Conservation (phyloP, 345 rosid species). For the Salix koriyanagi region DNA sequence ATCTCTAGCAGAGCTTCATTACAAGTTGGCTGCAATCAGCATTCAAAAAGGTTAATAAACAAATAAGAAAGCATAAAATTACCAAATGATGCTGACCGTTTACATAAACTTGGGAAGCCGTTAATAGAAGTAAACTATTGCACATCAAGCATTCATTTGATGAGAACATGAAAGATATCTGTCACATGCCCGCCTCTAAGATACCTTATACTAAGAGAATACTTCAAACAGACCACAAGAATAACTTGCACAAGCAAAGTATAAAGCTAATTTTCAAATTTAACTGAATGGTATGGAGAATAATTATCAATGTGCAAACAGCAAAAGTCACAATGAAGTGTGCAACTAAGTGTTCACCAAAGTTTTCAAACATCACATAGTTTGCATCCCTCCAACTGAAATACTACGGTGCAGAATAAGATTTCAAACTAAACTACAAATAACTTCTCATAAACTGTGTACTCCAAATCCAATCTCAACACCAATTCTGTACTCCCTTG, state of each 20-base stretch:
- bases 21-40: conserved; percentile 62
- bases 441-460: background rate
- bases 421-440: background rate
- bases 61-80: conserved; percentile 1
- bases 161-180: background rate
- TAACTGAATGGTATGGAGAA: background rate
- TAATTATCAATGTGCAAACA: background rate
- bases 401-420: background rate
- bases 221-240: background rate
- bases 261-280: background rate
- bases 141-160: background rate
- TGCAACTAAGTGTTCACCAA: background rate
- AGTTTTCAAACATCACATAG: background rate
- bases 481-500: background rate
- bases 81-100: background rate
- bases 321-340: background rate
- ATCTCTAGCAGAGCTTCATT: conserved; percentile 82
- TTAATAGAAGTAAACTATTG: background rate
- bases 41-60: conserved; percentile 10
- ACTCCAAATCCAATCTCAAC: background rate
- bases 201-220: background rate
- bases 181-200: background rate
- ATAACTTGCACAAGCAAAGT: background rate
- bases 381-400: background rate
- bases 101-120: background rate